These are phyloP conservation scores for Zygotorulaspora mrakii DNA, from an alignment of 1,139 yeast species.

Conservation along the genomic window DNA sequence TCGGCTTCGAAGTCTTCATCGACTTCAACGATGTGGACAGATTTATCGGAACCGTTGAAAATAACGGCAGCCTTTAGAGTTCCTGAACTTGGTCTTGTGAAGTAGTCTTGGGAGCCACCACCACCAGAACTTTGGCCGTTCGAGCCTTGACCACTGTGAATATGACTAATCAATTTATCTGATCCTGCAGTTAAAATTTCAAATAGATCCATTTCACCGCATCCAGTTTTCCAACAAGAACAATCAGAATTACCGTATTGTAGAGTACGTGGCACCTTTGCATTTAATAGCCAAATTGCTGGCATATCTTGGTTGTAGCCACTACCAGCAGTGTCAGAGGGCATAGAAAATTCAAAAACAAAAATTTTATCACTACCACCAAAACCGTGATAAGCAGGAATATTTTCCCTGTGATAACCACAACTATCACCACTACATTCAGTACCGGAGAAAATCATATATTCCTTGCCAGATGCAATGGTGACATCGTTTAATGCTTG, in stretches of 20 bases:
- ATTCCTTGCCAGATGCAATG: constrained; percentile 70
- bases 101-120: constrained; percentile 86
- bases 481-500: constrained; percentile 61
- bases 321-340: constrained; percentile 50
- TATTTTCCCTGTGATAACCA: constrained; percentile 81
- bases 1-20: constrained; percentile 54
- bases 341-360: constrained; percentile 89
- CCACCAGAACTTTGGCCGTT: constrained; percentile 54
- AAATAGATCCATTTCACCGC: constrained; percentile 93
- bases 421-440: constrained; percentile 65
- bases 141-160: constrained; percentile 83
- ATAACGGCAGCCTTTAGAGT: constrained; percentile 88
- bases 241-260: constrained; percentile 78
- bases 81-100: constrained; percentile 71
- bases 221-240: constrained; percentile 95
- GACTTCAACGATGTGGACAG: constrained; percentile 58
- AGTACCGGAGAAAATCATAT: constrained; percentile 66
- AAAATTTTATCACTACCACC: constrained; percentile 77
- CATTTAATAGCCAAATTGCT: constrained; percentile 92
- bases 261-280: constrained; percentile 88
- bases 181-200: constrained; percentile 77
- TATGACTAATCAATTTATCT: constrained; percentile 67
- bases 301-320: constrained; percentile 78
- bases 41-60: constrained; percentile 52
- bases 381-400: constrained; percentile 92